Evolutionary conservation across 2,329 filamentous ascomycete genomes (phyloP), one percentile per base, ranked within the genome.

Genomic region (Penicillium sp.): DNA sequence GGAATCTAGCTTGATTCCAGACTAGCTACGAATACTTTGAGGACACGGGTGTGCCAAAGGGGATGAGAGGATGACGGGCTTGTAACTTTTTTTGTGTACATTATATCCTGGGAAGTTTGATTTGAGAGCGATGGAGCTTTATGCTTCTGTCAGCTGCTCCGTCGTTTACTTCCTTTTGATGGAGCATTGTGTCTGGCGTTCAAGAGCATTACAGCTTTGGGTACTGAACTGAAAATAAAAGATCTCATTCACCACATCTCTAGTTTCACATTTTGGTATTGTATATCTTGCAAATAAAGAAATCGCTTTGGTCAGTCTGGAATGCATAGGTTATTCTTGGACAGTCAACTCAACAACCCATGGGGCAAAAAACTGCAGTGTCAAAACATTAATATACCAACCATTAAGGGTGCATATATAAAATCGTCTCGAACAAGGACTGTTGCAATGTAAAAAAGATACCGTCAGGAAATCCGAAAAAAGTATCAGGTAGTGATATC

Each of bases 151-250:
- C 33, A 33, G 49, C 51, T 65, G 33, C 58, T 65, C 49, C 51
- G 49, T 53, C 55, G 42, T 29, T 57, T 22, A 19, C 49, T 58
- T 55, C 54, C 47, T 57, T 60, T 60, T 63, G 59, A 59, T 55
- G 64, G 62, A 66, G 64, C 64, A 66, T 66, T 64, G 49, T 63
- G 59, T 66, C 54, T 58, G 65, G 65, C 65, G 65, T 67, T 66
- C 59, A 58, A 35, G 42, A 64, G 61, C 54, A 62, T 63, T 56
- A 59, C 46, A 57, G 56, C 55, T 65, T 57, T 65, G 61, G 63
- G 55, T 61, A 58, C 47, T 59, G 49, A 58, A 61, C 47, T 67
- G 56, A 59, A 60, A 63, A 65, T 66, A 64, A 60, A 56, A 59
- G 14, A 53, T 56, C 51, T 53, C 26, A 57, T 65, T 58, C 43